A percentile compares a stretch with the other conserved stretches of the same genome.
These are phyloP conservation scores for Alternaria hordeiaustralica DNA, from an alignment of 2,329 filamentous ascomycete genomes.

Conservation along the genomic window DNA sequence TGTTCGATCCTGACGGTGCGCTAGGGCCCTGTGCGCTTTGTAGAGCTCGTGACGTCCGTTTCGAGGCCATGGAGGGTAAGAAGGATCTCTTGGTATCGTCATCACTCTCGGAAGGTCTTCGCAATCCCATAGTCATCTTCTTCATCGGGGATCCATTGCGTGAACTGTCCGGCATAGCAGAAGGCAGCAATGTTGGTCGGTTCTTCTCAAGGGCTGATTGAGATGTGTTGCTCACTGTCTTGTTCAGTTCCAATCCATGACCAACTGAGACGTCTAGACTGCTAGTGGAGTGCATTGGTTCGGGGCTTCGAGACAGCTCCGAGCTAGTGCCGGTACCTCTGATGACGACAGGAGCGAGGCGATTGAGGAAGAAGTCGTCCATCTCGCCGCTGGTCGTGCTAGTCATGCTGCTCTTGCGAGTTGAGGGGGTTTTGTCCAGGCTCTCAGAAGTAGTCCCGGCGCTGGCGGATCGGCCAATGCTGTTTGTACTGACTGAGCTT, in stretches of 20 bases:
- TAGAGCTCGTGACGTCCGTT: constrained; percentile 36
- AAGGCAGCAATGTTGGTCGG: constrained; percentile 42
- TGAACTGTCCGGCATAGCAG: constrained; percentile 46
- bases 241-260: constrained; percentile 23
- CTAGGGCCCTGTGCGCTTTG: constrained; percentile 30
- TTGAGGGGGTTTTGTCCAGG: constrained; percentile 43
- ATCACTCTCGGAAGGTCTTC: constrained; percentile 47
- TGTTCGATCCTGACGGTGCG: constrained; percentile 17
- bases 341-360: constrained; percentile 53
- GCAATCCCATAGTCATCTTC: constrained; percentile 31
- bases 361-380: constrained; percentile 55
- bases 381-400: constrained; percentile 52
- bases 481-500: constrained; percentile 61
- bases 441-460: constrained; percentile 50
- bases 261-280: constrained; percentile 39
- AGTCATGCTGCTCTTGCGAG: constrained; percentile 52
- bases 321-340: constrained; percentile 53
- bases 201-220: constrained; percentile 25
- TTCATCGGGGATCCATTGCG: constrained; percentile 41
- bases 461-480: constrained; percentile 55
- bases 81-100: constrained; percentile 45
- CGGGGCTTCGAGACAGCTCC: constrained; percentile 43
- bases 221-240: constrained; percentile 25
- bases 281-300: constrained; percentile 45
- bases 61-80: constrained; percentile 37